These are phyloP conservation scores for Epichloe gansuensis DNA, from an alignment of 2,329 filamentous ascomycete genomes.

Conservation along the genomic window DNA sequence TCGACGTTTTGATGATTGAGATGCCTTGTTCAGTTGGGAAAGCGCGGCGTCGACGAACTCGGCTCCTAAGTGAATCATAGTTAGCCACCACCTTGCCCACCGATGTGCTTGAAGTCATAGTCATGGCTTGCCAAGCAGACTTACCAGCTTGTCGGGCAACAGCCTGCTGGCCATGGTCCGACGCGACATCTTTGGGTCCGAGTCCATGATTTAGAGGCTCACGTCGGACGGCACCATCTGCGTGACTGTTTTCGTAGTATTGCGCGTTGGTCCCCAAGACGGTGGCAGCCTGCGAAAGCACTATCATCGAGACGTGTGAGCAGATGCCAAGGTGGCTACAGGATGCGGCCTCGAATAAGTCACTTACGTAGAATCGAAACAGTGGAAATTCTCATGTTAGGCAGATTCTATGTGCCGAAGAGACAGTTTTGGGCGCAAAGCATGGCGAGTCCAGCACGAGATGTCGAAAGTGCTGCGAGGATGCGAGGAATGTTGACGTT, in stretches of 20 bases:
- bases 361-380: conserved; percentile 32
- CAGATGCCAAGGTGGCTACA: conserved; percentile 6
- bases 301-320: conserved; percentile 20
- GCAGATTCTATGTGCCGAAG: conserved; percentile 23
- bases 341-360: conserved; percentile 2
- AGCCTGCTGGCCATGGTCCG: conserved; percentile 15
- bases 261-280: conserved; percentile 28
- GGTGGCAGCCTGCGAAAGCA: conserved; percentile 34
- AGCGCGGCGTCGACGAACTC: conserved; percentile 42
- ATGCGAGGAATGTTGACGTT: neutral
- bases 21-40: conserved; percentile 36
- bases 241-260: conserved; percentile 21
- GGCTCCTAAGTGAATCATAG: conserved; percentile 25
- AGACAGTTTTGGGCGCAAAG: conserved; percentile 11
- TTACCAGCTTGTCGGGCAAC: conserved; percentile 26
- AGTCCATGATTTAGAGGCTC: conserved; percentile 21
- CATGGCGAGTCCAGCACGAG: conserved; percentile 15
- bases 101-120: neutral
- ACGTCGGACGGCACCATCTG: conserved; percentile 17
- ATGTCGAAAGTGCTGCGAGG: neutral
- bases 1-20: conserved; percentile 31
- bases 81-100: neutral
- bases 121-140: conserved; percentile 1
- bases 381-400: conserved; percentile 28
- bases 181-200: conserved; percentile 18